A percentile compares a stretch with the other conserved stretches of the same genome.
These are phyloP conservation scores for Rhexocercosporidium sp. DNA, from an alignment of 2,329 filamentous ascomycete species.

Conservation along the genomic window DNA sequence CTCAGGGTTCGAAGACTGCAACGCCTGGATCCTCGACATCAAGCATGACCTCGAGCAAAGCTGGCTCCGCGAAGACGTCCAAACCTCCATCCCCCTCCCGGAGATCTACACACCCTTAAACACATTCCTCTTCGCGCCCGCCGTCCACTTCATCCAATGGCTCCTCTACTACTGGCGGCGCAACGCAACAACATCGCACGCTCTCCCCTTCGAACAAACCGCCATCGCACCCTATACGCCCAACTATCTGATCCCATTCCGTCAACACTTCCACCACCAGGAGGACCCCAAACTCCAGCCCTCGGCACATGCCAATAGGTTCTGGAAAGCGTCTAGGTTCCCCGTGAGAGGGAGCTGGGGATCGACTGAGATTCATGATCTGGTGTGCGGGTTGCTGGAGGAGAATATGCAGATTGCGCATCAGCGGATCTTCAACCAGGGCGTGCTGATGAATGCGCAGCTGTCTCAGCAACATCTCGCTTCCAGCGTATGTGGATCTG, in stretches of 20 bases:
- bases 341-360: conserved; percentile 16
- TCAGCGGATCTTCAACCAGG: conserved; percentile 3
- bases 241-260: neutral
- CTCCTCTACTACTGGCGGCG: conserved; percentile 16
- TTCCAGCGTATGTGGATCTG: neutral
- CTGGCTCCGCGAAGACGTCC: neutral
- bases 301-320: neutral
- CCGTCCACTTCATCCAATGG: conserved; percentile 16
- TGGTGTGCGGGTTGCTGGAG: conserved; percentile 6
- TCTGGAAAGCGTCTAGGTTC: conserved; percentile 9
- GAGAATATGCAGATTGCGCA: conserved; percentile 15
- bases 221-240: conserved; percentile 11
- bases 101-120: conserved; percentile 14
- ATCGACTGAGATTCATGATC: neutral
- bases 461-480: neutral
- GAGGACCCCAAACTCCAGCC: neutral
- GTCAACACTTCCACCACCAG: neutral
- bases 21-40: conserved; percentile 11
- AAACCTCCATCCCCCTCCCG: neutral
- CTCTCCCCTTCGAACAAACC: conserved; percentile 9
- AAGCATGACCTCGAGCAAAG: conserved; percentile 9
- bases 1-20: conserved; percentile 18
- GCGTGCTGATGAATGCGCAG: conserved; percentile 5
- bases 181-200: neutral
- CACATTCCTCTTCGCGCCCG: conserved; percentile 14